Evolutionary conservation across 1,284 basidiomycete genomes (phyloP).

Genomic region (Calocybe gambosa): DNA sequence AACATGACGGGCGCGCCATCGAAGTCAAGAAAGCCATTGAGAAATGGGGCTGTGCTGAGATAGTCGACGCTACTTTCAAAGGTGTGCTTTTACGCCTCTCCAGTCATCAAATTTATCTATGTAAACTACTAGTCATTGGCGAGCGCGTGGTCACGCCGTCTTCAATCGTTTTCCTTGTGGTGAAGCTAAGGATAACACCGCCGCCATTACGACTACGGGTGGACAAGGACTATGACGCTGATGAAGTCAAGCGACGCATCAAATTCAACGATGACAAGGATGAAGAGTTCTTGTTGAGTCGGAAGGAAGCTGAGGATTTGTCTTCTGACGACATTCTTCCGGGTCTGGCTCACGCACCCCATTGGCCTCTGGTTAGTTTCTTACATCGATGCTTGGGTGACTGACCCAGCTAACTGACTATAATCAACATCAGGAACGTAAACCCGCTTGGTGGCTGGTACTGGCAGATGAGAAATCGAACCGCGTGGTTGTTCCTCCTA

Average conservation of each 20-base stretch:
- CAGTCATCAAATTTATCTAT: no score
- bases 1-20: constrained; percentile 43
- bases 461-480: constrained; percentile 89
- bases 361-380: constrained; percentile 76
- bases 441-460: constrained; percentile 88
- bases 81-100: constrained; percentile 39
- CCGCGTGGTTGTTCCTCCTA: constrained; percentile 87
- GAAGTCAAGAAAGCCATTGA: constrained; percentile 68
- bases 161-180: constrained; percentile 83
- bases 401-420: not conserved
- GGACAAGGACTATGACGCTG: constrained; percentile 35
- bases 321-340: constrained; percentile 31
- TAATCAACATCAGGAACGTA: constrained; percentile 53
- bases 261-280: constrained; percentile 56
- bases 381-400: constrained; percentile 2
- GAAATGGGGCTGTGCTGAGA: constrained; percentile 76
- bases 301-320: constrained; percentile 60
- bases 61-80: constrained; percentile 85
- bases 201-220: constrained; percentile 26
- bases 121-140: constrained; percentile 64
- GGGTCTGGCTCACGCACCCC: constrained; percentile 84
- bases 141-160: constrained; percentile 87
- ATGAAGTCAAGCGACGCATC: constrained; percentile 43
- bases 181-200: constrained; percentile 73
- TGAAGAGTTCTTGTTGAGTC: constrained; percentile 59